Conservation (phyloP, 2,329 filamentous ascomycete genomes). For the Beauveria sp. region DNA sequence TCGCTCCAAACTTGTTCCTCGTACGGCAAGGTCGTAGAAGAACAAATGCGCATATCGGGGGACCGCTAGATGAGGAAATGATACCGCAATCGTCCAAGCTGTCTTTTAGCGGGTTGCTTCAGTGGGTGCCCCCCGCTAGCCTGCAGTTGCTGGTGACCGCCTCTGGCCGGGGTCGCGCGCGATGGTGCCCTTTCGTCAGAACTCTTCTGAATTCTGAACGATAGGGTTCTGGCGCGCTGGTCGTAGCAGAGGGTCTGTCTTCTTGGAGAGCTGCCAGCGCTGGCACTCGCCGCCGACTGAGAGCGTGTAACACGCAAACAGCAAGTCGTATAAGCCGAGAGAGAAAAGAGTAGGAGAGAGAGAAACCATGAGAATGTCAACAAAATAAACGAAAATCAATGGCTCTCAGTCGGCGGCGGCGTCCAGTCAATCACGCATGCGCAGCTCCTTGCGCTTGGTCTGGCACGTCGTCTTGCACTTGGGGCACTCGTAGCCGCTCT, state of each 20-base stretch:
- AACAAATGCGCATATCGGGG: no score
- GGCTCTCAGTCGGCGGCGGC: background rate
- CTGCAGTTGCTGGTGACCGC: background rate
- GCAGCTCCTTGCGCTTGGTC: slow-evolving; percentile 31
- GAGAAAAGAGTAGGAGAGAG: background rate
- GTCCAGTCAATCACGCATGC: slow-evolving; percentile 18
- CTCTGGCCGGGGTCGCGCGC: background rate
- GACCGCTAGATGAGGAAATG: background rate
- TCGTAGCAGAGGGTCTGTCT: no score
- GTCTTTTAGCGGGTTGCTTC: background rate
- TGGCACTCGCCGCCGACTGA: slow-evolving; percentile 4
- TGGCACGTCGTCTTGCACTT: slow-evolving; percentile 41
- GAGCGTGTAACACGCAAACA: background rate
- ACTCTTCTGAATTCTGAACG: background rate
- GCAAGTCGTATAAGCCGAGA: background rate
- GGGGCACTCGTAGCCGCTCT: slow-evolving; percentile 37
- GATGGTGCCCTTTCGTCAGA: background rate
- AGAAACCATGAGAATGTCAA: background rate
- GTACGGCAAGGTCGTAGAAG: background rate
- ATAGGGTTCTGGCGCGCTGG: no score
- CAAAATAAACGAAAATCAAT: background rate
- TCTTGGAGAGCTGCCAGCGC: background rate
- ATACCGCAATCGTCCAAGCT: background rate
- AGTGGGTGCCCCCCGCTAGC: background rate
- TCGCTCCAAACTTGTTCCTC: background rate